Conservation (phyloP, 768 basidiomycete species). For the Suillus fuscotomentosus region DNA sequence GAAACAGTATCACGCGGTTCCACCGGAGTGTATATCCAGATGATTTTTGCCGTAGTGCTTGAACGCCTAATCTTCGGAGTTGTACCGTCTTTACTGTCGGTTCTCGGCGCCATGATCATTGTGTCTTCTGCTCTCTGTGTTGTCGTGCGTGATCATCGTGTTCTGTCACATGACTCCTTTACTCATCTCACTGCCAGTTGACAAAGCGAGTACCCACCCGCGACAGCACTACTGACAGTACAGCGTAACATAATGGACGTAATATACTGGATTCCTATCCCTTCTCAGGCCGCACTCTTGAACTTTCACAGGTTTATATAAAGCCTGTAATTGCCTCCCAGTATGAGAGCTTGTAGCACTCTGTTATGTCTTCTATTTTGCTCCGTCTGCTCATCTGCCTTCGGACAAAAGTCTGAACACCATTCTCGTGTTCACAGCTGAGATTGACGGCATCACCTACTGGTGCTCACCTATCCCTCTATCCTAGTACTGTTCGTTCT, state of each 20-base stretch:
- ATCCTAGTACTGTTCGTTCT: background rate
- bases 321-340: background rate
- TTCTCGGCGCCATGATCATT: constrained; percentile 66
- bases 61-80: constrained; percentile 66
- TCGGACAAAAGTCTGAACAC: background rate
- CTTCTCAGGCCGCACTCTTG: background rate
- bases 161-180: too few relatives aligned
- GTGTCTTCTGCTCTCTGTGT: constrained; percentile 61
- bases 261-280: too few relatives aligned
- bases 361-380: background rate
- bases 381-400: background rate
- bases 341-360: background rate
- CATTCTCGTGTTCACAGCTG: background rate
- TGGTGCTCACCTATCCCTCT: background rate
- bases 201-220: background rate
- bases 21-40: constrained; percentile 59
- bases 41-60: constrained; percentile 64
- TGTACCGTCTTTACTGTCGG: constrained; percentile 54
- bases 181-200: background rate
- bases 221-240: background rate
- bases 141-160: constrained; percentile 44
- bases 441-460: background rate
- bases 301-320: background rate
- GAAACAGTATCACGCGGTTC: constrained; percentile 64
- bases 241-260: background rate